Conservation (phyloP, 345 rosid genomes). For the Rhodamnia rubescens region DNA sequence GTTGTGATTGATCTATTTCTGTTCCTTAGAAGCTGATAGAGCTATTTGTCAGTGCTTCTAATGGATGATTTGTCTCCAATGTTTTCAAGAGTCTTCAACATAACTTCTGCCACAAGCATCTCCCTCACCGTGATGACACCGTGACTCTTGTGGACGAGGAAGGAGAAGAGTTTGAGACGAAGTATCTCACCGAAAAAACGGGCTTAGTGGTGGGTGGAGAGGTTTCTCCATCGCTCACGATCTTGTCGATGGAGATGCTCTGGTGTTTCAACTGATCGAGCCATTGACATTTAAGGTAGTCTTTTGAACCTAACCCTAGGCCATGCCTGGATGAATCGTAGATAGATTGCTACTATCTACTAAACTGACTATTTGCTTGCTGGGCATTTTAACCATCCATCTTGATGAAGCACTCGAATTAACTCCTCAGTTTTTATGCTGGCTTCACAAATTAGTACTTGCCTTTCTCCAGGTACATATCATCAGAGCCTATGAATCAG, state of each 20-base stretch:
- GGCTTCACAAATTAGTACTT: not conserved
- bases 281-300: conserved; percentile 24
- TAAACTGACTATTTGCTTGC: not conserved
- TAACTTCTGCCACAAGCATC: conserved; percentile 36
- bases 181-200: conserved; percentile 27
- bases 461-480: conserved; percentile 19
- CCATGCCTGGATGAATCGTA: not conserved
- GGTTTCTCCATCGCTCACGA: conserved; percentile 35
- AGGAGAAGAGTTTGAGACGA: conserved; percentile 19
- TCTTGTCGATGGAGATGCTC: conserved; percentile 33
- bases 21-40: not conserved
- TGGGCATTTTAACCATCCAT: not conserved
- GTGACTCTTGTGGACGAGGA: conserved; percentile 27
- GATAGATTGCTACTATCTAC: not conserved
- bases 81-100: conserved; percentile 30
- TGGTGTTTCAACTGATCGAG: conserved; percentile 33
- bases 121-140: conserved; percentile 27
- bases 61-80: not conserved
- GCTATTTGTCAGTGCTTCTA: not conserved
- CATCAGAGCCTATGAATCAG: conserved; percentile 22
- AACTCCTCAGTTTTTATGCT: not conserved
- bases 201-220: conserved; percentile 51
- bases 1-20: too few species aligned
- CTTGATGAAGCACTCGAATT: not conserved
- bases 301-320: not conserved